A percentile compares a stretch with the other conserved stretches of the same genome.
Conservation (phyloP, 2,329 filamentous ascomycete genomes). For the Ophiostoma pallidulum region DNA sequence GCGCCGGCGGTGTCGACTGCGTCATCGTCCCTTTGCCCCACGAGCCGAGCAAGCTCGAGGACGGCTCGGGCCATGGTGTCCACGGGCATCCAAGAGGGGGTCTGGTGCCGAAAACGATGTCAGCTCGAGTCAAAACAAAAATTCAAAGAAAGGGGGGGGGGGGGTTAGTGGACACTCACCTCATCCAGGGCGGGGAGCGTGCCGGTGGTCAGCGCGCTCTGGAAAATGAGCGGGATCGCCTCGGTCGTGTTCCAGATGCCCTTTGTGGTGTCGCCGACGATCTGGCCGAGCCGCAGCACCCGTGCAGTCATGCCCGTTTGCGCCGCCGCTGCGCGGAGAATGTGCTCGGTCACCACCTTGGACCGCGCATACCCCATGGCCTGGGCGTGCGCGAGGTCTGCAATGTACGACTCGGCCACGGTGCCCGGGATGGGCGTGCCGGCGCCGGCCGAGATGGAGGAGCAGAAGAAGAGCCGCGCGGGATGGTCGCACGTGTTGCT, state of each 20-base stretch:
- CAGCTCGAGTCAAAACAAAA: no score
- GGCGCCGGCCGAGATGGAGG: constrained; percentile 33
- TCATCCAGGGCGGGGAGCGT: constrained; percentile 37
- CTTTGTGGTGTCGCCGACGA: constrained; percentile 36
- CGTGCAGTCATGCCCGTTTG: constrained; percentile 16
- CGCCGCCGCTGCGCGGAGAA: constrained; percentile 3
- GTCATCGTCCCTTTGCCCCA: background rate
- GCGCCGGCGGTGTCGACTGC: constrained; percentile 18
- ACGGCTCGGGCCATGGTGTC: constrained; percentile 34
- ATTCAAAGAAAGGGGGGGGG: background rate
- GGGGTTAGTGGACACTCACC: background rate
- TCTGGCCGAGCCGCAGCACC: constrained; percentile 40
- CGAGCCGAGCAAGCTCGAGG: constrained; percentile 20
- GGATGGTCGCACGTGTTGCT: no score
- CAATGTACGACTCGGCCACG: constrained; percentile 25
- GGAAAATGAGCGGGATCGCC: constrained; percentile 43
- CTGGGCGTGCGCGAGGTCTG: constrained; percentile 29
- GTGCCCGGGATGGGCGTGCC: constrained; percentile 28
- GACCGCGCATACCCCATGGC: constrained; percentile 39
- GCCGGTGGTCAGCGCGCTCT: constrained; percentile 33
- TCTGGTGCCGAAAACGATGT: constrained; percentile 14
- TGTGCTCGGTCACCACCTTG: constrained; percentile 11
- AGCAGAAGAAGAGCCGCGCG: constrained; percentile 34
- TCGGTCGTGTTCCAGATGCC: constrained; percentile 44
- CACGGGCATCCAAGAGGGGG: constrained; percentile 36